Conservation (phyloP, 2,329 filamentous ascomycete genomes). For the Cladosporium sp. region DNA sequence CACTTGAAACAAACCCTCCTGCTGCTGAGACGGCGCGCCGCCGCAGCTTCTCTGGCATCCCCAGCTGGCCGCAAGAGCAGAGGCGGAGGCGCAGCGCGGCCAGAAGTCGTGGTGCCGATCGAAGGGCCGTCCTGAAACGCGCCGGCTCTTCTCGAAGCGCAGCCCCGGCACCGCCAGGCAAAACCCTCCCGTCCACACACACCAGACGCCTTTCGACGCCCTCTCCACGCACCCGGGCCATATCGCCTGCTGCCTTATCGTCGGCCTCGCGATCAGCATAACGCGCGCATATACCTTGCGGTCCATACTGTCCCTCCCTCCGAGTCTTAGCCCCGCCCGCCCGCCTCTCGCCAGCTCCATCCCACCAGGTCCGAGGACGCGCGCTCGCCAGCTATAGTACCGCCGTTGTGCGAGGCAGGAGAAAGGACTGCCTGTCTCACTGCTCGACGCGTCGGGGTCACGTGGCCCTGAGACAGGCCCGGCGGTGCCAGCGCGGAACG, state of each 20-base stretch:
- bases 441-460: neutral
- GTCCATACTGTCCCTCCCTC: neutral
- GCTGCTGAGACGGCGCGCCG: neutral
- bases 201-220: neutral
- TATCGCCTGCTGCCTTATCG: neutral
- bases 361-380: neutral
- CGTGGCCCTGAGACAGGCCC: slow-evolving; percentile 2
- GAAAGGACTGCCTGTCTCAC: slow-evolving; percentile 7
- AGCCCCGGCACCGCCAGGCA: neutral
- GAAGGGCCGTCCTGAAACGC: neutral
- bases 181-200: slow-evolving; percentile 5
- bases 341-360: too few relatives aligned
- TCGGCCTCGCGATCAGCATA: slow-evolving; percentile 8
- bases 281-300: neutral
- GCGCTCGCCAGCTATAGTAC: slow-evolving; percentile 7
- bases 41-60: slow-evolving; percentile 7
- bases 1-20: slow-evolving; percentile 2
- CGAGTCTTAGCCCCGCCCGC: too few relatives aligned
- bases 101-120: slow-evolving; percentile 8
- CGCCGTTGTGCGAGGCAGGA: slow-evolving; percentile 9
- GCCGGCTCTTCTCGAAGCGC: slow-evolving; percentile 7
- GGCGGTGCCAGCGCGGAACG: neutral
- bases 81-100: neutral
- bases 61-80: neutral
- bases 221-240: neutral